Conservation (phyloP, 2,329 filamentous ascomycete genomes). For the Didymella keratinophila region DNA sequence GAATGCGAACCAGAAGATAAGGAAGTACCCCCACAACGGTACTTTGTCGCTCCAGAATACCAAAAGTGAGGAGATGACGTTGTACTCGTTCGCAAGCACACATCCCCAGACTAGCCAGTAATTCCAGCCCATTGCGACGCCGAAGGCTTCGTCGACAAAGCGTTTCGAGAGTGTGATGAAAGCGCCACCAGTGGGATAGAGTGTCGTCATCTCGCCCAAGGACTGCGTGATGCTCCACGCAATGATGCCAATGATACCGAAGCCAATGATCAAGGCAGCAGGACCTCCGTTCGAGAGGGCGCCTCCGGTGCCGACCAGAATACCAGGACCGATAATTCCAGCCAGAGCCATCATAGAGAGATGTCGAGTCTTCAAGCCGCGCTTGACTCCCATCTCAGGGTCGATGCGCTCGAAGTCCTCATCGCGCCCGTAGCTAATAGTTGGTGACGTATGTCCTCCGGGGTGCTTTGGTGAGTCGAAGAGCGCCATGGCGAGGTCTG, state of each 20-base stretch:
- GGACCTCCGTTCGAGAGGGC: slow-evolving; percentile 74
- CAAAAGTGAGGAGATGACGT: slow-evolving; percentile 71
- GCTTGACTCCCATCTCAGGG: slow-evolving; percentile 70
- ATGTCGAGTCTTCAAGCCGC: slow-evolving; percentile 73
- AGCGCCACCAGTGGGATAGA: slow-evolving; percentile 74
- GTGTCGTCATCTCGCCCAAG: slow-evolving; percentile 75
- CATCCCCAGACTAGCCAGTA: slow-evolving; percentile 67
- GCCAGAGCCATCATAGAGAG: slow-evolving; percentile 64
- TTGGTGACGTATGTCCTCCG: slow-evolving; percentile 27
- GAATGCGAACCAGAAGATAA: slow-evolving; percentile 54
- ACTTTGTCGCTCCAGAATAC: slow-evolving; percentile 68
- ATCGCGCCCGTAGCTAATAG: slow-evolving; percentile 30
- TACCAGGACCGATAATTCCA: slow-evolving; percentile 70
- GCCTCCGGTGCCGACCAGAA: slow-evolving; percentile 75
- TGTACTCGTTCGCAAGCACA: slow-evolving; percentile 75
- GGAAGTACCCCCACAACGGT: slow-evolving; percentile 52
- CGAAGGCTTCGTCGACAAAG: slow-evolving; percentile 53
- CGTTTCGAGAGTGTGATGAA: slow-evolving; percentile 75
- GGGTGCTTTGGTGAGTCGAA: slow-evolving; percentile 30
- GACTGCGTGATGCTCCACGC: slow-evolving; percentile 75
- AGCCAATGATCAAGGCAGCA: slow-evolving; percentile 75
- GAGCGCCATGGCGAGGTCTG: slow-evolving; percentile 28
- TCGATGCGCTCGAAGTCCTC: slow-evolving; percentile 55
- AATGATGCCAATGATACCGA: slow-evolving; percentile 75
- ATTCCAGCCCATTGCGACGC: slow-evolving; percentile 43